These are phyloP conservation scores for Taiozyma sp. DNA, from an alignment of 1,139 yeast genomes.

Conservation along the genomic window DNA sequence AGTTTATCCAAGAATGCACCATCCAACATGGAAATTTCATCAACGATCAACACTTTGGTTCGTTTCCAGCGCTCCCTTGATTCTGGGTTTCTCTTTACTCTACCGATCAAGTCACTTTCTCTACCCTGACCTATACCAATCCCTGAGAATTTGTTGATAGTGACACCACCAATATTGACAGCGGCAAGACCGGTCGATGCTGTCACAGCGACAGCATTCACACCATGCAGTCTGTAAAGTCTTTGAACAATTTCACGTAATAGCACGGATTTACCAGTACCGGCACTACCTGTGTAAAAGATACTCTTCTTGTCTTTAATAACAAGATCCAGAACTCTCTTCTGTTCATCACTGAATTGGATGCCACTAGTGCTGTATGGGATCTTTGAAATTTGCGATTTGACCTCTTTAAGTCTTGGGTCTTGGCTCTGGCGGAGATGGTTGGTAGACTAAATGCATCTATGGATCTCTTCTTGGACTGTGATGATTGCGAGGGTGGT, in stretches of 20 bases:
- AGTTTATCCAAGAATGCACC: slow-evolving; percentile 62
- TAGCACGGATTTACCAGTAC: slow-evolving; percentile 82
- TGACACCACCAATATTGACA: slow-evolving; percentile 78
- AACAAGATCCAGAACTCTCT: slow-evolving; percentile 45
- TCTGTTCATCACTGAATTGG: slow-evolving; percentile 41
- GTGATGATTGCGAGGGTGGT: not conserved
- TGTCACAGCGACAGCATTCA: slow-evolving; percentile 64
- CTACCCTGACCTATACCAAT: slow-evolving; percentile 66
- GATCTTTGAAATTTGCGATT: not conserved
- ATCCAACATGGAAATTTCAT: slow-evolving; percentile 83
- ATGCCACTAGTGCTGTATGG: not conserved
- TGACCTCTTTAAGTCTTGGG: slow-evolving; percentile 15
- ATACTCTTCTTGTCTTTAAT: slow-evolving; percentile 46
- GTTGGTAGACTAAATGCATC: not conserved
- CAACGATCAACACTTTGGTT: slow-evolving; percentile 64
- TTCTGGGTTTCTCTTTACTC: slow-evolving; percentile 42
- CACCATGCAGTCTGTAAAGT: slow-evolving; percentile 37
- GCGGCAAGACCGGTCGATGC: slow-evolving; percentile 96
- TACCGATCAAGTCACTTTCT: slow-evolving; percentile 38
- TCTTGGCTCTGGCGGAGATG: slow-evolving; percentile 6
- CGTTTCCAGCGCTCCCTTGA: slow-evolving; percentile 52
- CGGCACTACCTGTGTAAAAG: slow-evolving; percentile 79
- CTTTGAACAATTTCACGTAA: slow-evolving; percentile 52
- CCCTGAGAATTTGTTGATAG: slow-evolving; percentile 75
- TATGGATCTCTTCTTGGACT: not conserved